Evolutionary conservation across 805 yeast species (phyloP).

Genomic region (Hanseniaspora taiwanica): DNA sequence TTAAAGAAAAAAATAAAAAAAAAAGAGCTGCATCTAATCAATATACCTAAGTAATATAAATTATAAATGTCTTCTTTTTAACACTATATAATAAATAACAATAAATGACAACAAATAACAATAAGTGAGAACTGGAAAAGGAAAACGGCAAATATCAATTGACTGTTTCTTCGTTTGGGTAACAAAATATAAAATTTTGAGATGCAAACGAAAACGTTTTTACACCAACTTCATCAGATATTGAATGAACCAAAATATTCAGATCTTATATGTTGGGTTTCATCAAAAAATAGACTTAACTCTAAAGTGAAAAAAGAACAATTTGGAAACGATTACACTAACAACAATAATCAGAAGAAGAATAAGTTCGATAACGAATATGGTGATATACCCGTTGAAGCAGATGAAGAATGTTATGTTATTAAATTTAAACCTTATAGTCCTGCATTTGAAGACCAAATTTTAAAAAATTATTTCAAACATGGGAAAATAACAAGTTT

Average conservation of each 20-base stretch:
- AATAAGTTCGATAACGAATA: too few species aligned
- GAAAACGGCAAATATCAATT: too few species aligned
- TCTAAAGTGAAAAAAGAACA: too few species aligned
- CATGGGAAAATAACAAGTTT: conserved; percentile 90
- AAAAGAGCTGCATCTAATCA: too few species aligned
- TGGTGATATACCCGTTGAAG: too few species aligned
- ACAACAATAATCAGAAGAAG: neutral
- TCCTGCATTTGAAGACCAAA: conserved; percentile 14
- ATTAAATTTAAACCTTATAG: conserved; percentile 19
- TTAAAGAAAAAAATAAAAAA: neutral
- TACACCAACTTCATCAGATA: conserved; percentile 20
- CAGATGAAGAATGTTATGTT: conserved; percentile 8
- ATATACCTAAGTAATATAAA: too few species aligned
- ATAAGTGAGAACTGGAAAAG: too few species aligned
- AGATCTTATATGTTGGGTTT: conserved; percentile 19
- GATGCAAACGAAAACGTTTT: conserved; percentile 18
- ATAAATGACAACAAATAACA: too few species aligned
- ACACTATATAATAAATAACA: too few species aligned
- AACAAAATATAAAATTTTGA: neutral
- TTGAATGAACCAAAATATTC: conserved; percentile 13
- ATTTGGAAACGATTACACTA: too few species aligned
- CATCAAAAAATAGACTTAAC: neutral
- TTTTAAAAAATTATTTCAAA: conserved; percentile 64
- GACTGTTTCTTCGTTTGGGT: too few species aligned
- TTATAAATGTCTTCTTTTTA: too few species aligned